A percentile compares a stretch with the other conserved stretches of the same genome.
These are phyloP conservation scores for Schwanniomyces yamadae DNA, from an alignment of 805 yeast genomes.

Conservation along the genomic window DNA sequence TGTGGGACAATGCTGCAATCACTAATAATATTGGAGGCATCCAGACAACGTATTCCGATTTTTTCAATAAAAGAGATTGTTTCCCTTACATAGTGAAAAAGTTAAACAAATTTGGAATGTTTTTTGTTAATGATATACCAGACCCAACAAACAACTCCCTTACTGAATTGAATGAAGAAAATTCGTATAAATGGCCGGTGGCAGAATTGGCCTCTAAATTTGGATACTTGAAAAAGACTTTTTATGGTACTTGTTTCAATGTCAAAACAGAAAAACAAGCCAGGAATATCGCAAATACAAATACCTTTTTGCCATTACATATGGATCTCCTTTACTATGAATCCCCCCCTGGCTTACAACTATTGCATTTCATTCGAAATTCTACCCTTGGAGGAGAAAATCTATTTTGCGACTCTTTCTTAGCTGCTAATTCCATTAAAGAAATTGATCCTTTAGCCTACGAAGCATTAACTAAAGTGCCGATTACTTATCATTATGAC, in stretches of 20 bases:
- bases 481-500: slow-evolving; percentile 67
- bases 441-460: slow-evolving; percentile 61
- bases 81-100: slow-evolving; percentile 42
- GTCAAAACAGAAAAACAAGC: slow-evolving; percentile 53
- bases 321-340: slow-evolving; percentile 78
- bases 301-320: slow-evolving; percentile 64
- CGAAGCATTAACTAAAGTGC: slow-evolving; percentile 58
- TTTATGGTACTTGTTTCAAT: slow-evolving; percentile 71
- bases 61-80: slow-evolving; percentile 24
- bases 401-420: slow-evolving; percentile 66
- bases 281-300: slow-evolving; percentile 69
- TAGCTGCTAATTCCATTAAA: slow-evolving; percentile 58
- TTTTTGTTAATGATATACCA: slow-evolving; percentile 55
- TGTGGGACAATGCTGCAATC: slow-evolving; percentile 41
- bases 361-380: slow-evolving; percentile 59
- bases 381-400: slow-evolving; percentile 66
- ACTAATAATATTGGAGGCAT: slow-evolving; percentile 17
- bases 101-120: slow-evolving; percentile 56
- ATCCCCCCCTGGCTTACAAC: slow-evolving; percentile 77
- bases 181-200: slow-evolving; percentile 43
- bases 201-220: slow-evolving; percentile 46
- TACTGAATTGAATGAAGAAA: slow-evolving; percentile 36
- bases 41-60: slow-evolving; percentile 39
- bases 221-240: slow-evolving; percentile 69
- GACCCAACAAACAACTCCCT: slow-evolving; percentile 28